Evolutionary conservation across 805 yeast genomes (phyloP).

Genomic region (Metschnikowia anglica): DNA sequence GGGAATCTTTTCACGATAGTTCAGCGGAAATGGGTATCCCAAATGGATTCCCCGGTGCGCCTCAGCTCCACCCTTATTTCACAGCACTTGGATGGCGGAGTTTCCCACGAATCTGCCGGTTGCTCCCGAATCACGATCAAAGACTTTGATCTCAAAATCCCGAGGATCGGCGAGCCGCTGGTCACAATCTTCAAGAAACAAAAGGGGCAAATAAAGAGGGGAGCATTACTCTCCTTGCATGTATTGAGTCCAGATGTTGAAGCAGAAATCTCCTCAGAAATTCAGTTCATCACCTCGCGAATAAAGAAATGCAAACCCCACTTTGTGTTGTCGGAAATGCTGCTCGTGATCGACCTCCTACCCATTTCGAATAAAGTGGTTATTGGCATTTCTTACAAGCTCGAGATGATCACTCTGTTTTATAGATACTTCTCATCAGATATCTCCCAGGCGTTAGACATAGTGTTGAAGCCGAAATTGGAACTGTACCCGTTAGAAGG

Average conservation of each 20-base stretch:
- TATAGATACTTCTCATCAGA: slow-evolving; percentile 22
- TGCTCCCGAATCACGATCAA: slow-evolving; percentile 5
- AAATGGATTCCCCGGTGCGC: slow-evolving; percentile 10
- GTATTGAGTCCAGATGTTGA: slow-evolving; percentile 7
- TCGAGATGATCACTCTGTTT: slow-evolving; percentile 14
- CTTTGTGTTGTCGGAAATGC: slow-evolving; percentile 9
- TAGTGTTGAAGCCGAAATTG: slow-evolving; percentile 3
- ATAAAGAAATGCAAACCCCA: slow-evolving; percentile 17
- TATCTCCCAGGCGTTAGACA: slow-evolving; percentile 12
- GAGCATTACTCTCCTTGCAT: slow-evolving; percentile 16
- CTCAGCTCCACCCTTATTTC: slow-evolving; percentile 2
- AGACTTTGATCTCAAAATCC: slow-evolving; percentile 14
- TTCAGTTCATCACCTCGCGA: slow-evolving; percentile 15
- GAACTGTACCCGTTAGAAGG: not conserved
- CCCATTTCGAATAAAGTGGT: slow-evolving; percentile 8
- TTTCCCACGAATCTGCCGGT: not conserved
- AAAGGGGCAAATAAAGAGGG: slow-evolving; percentile 11
- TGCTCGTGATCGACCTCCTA: slow-evolving; percentile 9
- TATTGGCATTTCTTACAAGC: slow-evolving; percentile 8
- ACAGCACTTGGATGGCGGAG: slow-evolving; percentile 10
- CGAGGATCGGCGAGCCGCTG: slow-evolving; percentile 10
- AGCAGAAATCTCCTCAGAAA: slow-evolving; percentile 12
- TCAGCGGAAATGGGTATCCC: slow-evolving; percentile 5
- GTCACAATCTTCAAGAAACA: slow-evolving; percentile 10
- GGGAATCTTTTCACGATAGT: slow-evolving; percentile 8